phyloP scores from a whole-genome alignment of 176 grass and related monocot genomes.

The Zizania latifolia region DNA sequence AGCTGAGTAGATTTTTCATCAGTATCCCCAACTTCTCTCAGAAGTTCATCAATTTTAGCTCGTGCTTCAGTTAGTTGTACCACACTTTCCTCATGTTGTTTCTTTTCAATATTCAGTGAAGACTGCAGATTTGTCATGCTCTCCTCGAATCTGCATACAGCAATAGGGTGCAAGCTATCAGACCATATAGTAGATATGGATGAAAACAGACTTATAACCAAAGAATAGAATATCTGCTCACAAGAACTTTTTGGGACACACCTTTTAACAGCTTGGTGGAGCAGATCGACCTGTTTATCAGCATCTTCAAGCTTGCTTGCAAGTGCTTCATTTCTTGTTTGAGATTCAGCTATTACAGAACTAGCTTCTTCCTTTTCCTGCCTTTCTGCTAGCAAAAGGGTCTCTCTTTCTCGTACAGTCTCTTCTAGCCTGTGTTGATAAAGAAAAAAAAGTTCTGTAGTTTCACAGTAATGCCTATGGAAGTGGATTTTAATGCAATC shows the following conservation, averaged over 20 bases:
- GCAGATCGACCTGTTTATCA: conserved; percentile 54
- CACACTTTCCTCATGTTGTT: conserved; percentile 37
- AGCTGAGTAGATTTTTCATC: conserved; percentile 55
- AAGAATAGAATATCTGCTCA: neutral
- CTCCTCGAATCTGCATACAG: conserved; percentile 48
- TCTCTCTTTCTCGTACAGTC: conserved; percentile 49
- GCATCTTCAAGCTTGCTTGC: conserved; percentile 52
- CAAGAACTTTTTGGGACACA: conserved; percentile 27
- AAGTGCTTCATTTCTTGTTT: conserved; percentile 41
- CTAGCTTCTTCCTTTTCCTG: conserved; percentile 46
- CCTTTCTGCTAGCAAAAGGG: conserved; percentile 53
- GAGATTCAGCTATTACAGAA: conserved; percentile 44
- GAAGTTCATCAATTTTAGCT: conserved; percentile 51
- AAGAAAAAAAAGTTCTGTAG: no score
- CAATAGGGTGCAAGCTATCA: conserved; percentile 10
- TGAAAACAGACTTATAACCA: neutral
- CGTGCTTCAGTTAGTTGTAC: conserved; percentile 47
- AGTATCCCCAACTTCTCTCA: conserved; percentile 54
- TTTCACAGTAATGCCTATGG: no score
- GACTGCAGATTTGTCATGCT: conserved; percentile 38
- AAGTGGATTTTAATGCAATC: neutral
- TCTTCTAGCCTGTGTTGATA: conserved; percentile 45
- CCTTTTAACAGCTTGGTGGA: conserved; percentile 52
- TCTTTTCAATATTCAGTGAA: conserved; percentile 50
- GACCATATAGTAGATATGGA: conserved; percentile 4